These are phyloP conservation scores for Phylloporus sp. DNA, from an alignment of 768 basidiomycete genomes.

Conservation along the genomic window DNA sequence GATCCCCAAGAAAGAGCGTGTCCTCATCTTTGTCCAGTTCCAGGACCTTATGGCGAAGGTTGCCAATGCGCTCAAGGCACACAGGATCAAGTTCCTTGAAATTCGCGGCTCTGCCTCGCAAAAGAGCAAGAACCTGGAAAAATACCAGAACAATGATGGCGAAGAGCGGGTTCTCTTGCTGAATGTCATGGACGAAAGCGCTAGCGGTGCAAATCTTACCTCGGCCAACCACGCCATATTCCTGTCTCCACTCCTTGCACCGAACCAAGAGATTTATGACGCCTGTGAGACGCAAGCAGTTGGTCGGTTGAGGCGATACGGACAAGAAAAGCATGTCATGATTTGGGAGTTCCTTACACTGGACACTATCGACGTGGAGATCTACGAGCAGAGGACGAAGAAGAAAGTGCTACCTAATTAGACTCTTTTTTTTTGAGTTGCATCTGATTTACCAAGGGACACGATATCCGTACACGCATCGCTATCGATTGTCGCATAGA, in stretches of 20 bases:
- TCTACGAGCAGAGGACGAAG: conserved; percentile 53
- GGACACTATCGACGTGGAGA: conserved; percentile 86
- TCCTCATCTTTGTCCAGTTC: conserved; percentile 96
- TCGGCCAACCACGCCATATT: conserved; percentile 94
- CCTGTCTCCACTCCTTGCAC: conserved; percentile 84
- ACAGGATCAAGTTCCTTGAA: conserved; percentile 73
- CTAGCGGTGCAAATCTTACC: conserved; percentile 91
- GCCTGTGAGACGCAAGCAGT: conserved; percentile 83
- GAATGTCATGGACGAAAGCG: conserved; percentile 92
- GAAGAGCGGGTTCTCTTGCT: conserved; percentile 78
- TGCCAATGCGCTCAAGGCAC: conserved; percentile 68
- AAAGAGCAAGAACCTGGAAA: conserved; percentile 79
- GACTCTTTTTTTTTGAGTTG: conserved; percentile 1
- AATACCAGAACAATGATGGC: conserved; percentile 79
- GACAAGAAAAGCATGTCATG: conserved; percentile 74
- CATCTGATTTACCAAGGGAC: conserved; percentile 7
- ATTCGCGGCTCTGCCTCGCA: conserved; percentile 74
- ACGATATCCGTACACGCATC: background rate
- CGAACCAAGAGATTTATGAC: conserved; percentile 78
- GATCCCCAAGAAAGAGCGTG: conserved; percentile 72
- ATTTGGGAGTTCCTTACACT: conserved; percentile 83
- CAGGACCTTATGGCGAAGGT: conserved; percentile 91
- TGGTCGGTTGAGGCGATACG: conserved; percentile 78
- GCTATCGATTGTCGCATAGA: background rate
- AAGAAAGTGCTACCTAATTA: conserved; percentile 22